These are phyloP conservation scores for Chaetomiaceae sp. DNA, from an alignment of 2,329 filamentous ascomycete species.

Conservation along the genomic window DNA sequence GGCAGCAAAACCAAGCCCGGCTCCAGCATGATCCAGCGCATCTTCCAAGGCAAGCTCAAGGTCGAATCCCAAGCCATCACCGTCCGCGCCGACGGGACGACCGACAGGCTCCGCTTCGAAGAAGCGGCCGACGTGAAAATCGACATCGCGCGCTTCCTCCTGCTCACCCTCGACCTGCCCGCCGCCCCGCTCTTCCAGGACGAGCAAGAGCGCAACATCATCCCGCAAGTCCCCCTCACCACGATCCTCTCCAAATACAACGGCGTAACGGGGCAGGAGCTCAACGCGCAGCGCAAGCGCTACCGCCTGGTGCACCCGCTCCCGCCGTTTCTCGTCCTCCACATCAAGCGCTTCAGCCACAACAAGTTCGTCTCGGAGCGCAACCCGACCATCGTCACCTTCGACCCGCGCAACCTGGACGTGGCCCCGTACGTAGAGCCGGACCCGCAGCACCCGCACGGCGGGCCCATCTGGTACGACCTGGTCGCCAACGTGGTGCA, in stretches of 20 bases:
- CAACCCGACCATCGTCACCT: conserved; percentile 97
- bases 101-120: conserved; percentile 86
- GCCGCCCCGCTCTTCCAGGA: conserved; percentile 93
- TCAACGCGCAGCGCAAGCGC: conserved; percentile 79
- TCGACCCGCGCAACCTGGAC: conserved; percentile 77
- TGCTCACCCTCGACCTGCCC: conserved; percentile 89
- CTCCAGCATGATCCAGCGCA: conserved; percentile 81
- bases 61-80: conserved; percentile 94
- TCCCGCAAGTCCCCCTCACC: conserved; percentile 82
- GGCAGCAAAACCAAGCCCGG: conserved; percentile 83
- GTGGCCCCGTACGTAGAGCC: conserved; percentile 90
- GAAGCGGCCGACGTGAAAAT: conserved; percentile 78
- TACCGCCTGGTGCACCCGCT: conserved; percentile 88
- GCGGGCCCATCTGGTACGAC: conserved; percentile 90
- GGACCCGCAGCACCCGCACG: conserved; percentile 66
- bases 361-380: conserved; percentile 97
- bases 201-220: conserved; percentile 90
- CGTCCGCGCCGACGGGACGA: conserved; percentile 75
- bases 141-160: conserved; percentile 74
- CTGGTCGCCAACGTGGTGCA: conserved; percentile 92
- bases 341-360: conserved; percentile 93
- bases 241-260: conserved; percentile 90
- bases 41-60: conserved; percentile 89
- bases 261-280: conserved; percentile 79
- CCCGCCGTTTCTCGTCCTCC: conserved; percentile 85